A percentile compares a stretch with the other conserved stretches of the same genome.
phyloP scores from a whole-genome alignment of 1,139 yeast species.

The Magnusiomyces ingens region DNA sequence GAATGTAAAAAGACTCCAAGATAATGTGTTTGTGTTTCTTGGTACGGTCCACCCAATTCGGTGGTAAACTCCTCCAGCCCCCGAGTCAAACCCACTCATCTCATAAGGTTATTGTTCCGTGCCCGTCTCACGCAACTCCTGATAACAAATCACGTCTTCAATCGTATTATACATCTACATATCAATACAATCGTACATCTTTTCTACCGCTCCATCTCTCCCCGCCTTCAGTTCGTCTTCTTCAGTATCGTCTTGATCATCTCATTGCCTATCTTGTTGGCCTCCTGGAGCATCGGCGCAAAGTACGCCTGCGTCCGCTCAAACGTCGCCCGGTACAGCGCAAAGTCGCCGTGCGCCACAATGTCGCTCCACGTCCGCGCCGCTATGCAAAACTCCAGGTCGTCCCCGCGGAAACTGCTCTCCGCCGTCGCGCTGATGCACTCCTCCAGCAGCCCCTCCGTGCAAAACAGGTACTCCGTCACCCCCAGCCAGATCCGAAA shows the following conservation, averaged over 20 bases:
- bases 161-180: not conserved
- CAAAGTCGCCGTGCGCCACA: constrained; percentile 69
- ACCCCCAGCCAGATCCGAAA: constrained; percentile 92
- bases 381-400: constrained; percentile 50
- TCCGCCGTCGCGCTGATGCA: constrained; percentile 74
- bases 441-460: constrained; percentile 72
- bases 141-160: too few species aligned
- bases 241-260: constrained; percentile 80
- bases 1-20: too few species aligned
- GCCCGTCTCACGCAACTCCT: too few species aligned
- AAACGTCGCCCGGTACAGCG: constrained; percentile 63
- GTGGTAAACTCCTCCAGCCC: too few species aligned
- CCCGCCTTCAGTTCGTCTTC: constrained; percentile 15
- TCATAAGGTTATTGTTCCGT: too few species aligned
- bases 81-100: too few species aligned
- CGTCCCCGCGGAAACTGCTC: constrained; percentile 73
- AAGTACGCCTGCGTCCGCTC: constrained; percentile 76
- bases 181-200: not conserved
- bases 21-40: too few species aligned
- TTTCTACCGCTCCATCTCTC: not conserved
- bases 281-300: constrained; percentile 80
- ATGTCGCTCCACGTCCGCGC: constrained; percentile 66
- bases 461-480: constrained; percentile 81
- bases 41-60: too few species aligned
- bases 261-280: constrained; percentile 85